phyloP scores from a whole-genome alignment of 2,329 filamentous ascomycete species.

The Taxawa tesnikishii region DNA sequence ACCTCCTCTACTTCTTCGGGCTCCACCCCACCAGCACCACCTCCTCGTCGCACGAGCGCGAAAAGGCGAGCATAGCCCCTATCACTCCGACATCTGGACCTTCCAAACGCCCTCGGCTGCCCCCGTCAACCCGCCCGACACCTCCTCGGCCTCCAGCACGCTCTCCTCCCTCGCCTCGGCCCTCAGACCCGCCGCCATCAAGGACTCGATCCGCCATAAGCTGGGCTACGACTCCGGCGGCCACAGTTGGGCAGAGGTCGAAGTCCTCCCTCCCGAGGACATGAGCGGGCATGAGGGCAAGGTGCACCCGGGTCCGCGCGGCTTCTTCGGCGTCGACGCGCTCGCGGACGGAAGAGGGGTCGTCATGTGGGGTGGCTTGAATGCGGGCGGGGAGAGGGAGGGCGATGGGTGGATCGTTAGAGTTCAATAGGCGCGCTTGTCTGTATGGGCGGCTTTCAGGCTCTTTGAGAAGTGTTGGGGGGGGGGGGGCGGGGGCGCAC shows the following conservation, averaged over 20 bases:
- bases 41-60: neutral
- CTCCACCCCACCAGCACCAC: conserved; percentile 5
- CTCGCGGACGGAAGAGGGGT: conserved; percentile 23
- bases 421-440: conserved; percentile 22
- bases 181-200: conserved; percentile 30
- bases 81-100: conserved; percentile 31
- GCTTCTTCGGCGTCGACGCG: conserved; percentile 27
- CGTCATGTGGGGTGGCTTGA: conserved; percentile 30
- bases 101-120: conserved; percentile 28
- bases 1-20: conserved; percentile 31
- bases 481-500: too few relatives aligned
- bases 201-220: conserved; percentile 28
- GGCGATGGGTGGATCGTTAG: conserved; percentile 33
- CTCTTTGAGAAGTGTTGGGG: too few relatives aligned
- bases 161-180: conserved; percentile 1
- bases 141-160: neutral
- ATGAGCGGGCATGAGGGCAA: conserved; percentile 23
- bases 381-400: conserved; percentile 29
- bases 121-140: neutral
- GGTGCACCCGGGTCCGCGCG: conserved; percentile 30
- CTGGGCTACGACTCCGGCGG: conserved; percentile 27
- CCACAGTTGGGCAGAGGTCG: conserved; percentile 30
- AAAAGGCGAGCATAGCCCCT: conserved; percentile 5
- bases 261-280: conserved; percentile 20
- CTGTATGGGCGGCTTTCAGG: too few relatives aligned